Evolutionary conservation across 106 monocot genomes (phyloP), one percentile per base, ranked within the genome.

Genomic region (Phalaenopsis aphrodite): DNA sequence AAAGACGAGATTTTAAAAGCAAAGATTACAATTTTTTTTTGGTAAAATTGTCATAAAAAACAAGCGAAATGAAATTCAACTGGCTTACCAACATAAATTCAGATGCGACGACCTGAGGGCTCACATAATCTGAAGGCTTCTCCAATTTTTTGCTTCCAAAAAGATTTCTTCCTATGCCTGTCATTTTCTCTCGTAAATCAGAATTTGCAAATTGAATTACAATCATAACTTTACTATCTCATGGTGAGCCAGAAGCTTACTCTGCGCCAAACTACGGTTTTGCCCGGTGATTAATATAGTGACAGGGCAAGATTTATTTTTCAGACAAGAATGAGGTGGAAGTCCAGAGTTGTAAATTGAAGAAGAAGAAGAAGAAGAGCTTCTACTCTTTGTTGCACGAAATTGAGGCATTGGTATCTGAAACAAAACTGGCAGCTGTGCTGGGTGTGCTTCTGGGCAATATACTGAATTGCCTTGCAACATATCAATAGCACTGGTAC

Each of bases 201-300:
- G 69, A 69, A 69, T 39, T 1, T 39, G 38, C 4, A 21, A 14
- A 69, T 69, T 69, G 3, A 12, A 69, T 37, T 4, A 39, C 15
- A 39, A 38, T 69, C 38, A 68, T 68, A 6, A 65, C n/a, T 65
- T 65, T 5, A 65, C 8, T 7, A 65, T 65, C 0, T 23, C 69
- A 69, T 69, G 61, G 19, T 8, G 5, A 21, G 61, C 21, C 12
- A 52, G 19, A 49, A 8, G 23, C 79, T 48, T 78, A 87, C 87
- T 81, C 19, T 55, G 41, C 14, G 84, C 38, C n/a, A 84, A 56
- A n/a, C 78, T 39, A 47, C n/a, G 45, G 46, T 87, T 81, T 19
- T 18, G 11, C 36, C 87, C 87, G 5, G 87, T 81, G 78, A 87
- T 52, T 7, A 84, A 81, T 9, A 81, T 42, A 38, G 37, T 55